Evolutionary conservation across 768 basidiomycete species (phyloP), one percentile per base, ranked within the genome.

Genomic region (Rhizopogon vulgaris): DNA sequence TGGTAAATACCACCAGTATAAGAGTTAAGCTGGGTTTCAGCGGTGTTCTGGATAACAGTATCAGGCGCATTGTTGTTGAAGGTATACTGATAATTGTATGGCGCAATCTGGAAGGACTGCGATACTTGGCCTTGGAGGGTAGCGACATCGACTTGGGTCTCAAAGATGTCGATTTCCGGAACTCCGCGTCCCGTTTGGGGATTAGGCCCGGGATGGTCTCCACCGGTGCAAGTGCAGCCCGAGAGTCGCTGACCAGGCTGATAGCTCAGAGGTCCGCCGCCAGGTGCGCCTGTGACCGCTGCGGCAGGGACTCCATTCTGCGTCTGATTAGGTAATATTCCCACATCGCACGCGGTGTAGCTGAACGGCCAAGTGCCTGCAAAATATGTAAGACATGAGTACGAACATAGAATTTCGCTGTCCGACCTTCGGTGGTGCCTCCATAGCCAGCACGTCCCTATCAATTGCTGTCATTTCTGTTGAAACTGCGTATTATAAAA

Each of bases 151-250:
- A 85, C 71, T 65, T 93, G 87, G 0, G 91, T 83, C 72, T 98
- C 94, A 52, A 95, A 63, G 54, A 98, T 77, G 68, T 97, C 94
- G 59, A 97, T 92, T 73, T 98, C 95, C 1, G 95, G 94, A 1
- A 86, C 90, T 30, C 83, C 83, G 48, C 94, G 82, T 17, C 84
- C 84, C 14, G 70, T 72, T 27, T 68, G 75, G 49, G 76, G 74
- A 37, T 60, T 75, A 3, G 94, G 94, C 10, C 94, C 94, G 2
- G 94, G 94, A 64, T 98, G 94, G 58, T 91, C 90, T 27, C 81
- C 80, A 11, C 82, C 83, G 0, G 85, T 70, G 64, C 94, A 98
- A 2, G 93, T 94, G 68, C 94, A 98, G 1, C 91, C 79, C 1
- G 90, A 90, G 14, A 90, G 66, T 41, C 86, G 79, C 63, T 97